Percentiles rank a stretch among this genome's conserved stretches.
Conservation (phyloP, 1,284 basidiomycete genomes). For the Leccinum holopus region DNA sequence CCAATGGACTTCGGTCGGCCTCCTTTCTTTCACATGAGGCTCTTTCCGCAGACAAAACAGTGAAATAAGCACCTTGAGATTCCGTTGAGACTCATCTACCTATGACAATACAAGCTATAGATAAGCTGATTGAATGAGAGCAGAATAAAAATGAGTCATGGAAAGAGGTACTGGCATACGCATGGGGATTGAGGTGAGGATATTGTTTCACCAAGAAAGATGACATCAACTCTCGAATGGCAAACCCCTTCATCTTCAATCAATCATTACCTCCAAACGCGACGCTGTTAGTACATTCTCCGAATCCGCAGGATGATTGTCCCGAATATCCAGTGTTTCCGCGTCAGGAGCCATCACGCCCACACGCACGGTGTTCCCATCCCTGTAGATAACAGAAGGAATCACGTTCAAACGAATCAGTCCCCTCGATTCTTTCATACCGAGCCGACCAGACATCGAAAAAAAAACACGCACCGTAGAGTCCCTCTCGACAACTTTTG, state of each 20-base stretch:
- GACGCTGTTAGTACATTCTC: conserved; percentile 6
- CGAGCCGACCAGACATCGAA: neutral
- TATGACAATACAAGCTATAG: too few species aligned
- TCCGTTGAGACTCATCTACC: too few species aligned
- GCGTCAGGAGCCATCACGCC: conserved; percentile 14
- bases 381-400: conserved; percentile 19
- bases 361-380: conserved; percentile 35
- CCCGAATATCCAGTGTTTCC: conserved; percentile 28
- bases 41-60: too few species aligned
- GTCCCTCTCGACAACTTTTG: conserved; percentile 72
- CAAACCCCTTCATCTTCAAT: neutral
- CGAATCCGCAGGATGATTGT: conserved; percentile 35
- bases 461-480: conserved; percentile 55
- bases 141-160: too few species aligned
- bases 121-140: too few species aligned
- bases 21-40: too few species aligned
- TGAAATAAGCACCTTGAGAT: too few species aligned
- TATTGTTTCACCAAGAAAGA: too few species aligned
- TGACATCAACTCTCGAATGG: neutral
- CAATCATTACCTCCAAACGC: neutral
- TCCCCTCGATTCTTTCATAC: neutral
- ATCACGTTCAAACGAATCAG: neutral
- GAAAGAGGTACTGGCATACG: too few species aligned
- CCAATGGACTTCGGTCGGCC: too few species aligned
- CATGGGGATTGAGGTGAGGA: too few species aligned